These are phyloP conservation scores for Fomitopsis schrenkii DNA, from an alignment of 1,284 basidiomycete genomes.

Conservation along the genomic window DNA sequence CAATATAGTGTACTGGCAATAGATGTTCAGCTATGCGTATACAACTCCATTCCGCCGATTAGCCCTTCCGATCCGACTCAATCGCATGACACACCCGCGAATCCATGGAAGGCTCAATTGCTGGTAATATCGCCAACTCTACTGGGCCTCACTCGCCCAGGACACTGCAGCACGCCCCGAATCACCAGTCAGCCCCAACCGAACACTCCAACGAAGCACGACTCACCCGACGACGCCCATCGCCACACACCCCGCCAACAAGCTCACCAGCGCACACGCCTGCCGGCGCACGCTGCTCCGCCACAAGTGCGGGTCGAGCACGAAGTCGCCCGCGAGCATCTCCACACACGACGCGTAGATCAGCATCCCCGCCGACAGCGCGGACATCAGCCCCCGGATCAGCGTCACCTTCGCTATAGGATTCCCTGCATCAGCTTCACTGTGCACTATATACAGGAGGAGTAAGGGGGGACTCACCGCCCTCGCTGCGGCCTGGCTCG, in stretches of 20 bases:
- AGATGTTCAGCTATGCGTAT: too few relatives aligned
- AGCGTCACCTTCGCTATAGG: constrained; percentile 43
- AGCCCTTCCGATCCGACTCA: too few relatives aligned
- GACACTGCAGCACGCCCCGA: neutral
- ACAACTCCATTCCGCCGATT: too few relatives aligned
- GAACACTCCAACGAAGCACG: neutral
- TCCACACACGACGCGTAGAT: constrained; percentile 76
- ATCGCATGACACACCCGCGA: too few relatives aligned
- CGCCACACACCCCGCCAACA: constrained; percentile 48
- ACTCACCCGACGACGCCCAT: constrained; percentile 50
- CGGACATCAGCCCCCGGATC: constrained; percentile 67
- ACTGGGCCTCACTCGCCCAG: constrained; percentile 1
- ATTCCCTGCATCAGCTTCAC: neutral
- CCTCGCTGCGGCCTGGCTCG: constrained; percentile 24
- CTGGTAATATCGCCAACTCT: too few relatives aligned
- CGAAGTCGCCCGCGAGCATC: constrained; percentile 78
- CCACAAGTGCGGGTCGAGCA: constrained; percentile 53
- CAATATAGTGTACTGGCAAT: neutral
- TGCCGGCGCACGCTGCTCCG: constrained; percentile 40
- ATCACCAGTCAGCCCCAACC: neutral
- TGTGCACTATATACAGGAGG: neutral
- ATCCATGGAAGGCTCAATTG: too few relatives aligned
- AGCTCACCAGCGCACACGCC: constrained; percentile 49
- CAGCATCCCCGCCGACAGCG: constrained; percentile 74
- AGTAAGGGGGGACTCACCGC: constrained; percentile 18